phyloP scores from a whole-genome alignment of 306 rosid genomes.

The Sesbania bispinosa region DNA sequence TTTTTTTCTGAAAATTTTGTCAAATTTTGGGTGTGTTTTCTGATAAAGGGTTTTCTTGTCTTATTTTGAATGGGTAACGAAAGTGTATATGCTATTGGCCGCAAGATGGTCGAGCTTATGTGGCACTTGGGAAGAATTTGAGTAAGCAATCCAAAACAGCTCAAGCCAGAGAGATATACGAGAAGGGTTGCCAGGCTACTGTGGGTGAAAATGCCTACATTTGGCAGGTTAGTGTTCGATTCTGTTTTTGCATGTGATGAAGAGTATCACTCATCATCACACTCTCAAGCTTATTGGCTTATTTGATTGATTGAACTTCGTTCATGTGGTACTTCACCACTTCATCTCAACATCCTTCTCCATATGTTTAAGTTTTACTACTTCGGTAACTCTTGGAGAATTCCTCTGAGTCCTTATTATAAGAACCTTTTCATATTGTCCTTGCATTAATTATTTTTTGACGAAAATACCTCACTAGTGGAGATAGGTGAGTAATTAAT shows the following conservation, averaged over 20 bases:
- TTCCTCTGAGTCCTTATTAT: no score
- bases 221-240: constrained; percentile 73
- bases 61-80: constrained; percentile 5
- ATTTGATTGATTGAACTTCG: no score
- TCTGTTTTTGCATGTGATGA: constrained; percentile 7
- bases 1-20: neutral
- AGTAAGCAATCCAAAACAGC: constrained; percentile 65
- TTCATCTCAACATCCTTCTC: no score
- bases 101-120: constrained; percentile 89
- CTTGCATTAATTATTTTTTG: no score
- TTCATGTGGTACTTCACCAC: no score
- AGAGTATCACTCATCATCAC: neutral
- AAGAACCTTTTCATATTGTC: no score
- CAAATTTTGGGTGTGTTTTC: constrained; percentile 4
- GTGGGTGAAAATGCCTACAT: constrained; percentile 91
- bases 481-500: no score
- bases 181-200: constrained; percentile 93
- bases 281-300: neutral
- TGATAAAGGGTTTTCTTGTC: neutral
- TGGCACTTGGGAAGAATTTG: constrained; percentile 69
- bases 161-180: constrained; percentile 83
- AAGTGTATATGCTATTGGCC: constrained; percentile 84
- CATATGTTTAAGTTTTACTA: no score
- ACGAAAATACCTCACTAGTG: no score
- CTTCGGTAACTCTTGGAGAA: no score